Evolutionary conservation across 768 basidiomycete species (phyloP).

Genomic region (Lactarius quietus): DNA sequence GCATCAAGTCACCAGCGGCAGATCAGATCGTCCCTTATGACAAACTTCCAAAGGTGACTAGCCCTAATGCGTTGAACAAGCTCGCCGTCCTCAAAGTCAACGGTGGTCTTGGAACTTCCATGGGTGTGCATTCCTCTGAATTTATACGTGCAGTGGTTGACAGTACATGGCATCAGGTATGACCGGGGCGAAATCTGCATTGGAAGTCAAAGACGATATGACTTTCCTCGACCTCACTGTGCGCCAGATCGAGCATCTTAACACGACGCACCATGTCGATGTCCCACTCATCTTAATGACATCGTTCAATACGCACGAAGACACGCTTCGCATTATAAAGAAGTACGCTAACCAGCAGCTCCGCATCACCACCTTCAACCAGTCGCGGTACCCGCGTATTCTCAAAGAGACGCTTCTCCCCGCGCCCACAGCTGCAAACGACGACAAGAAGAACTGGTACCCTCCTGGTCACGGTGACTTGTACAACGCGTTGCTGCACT

Average conservation of each 20-base stretch:
- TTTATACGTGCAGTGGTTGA: background rate
- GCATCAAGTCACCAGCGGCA: conserved; percentile 77
- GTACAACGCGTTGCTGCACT: conserved; percentile 88
- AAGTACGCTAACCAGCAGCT: conserved; percentile 95
- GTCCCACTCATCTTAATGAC: conserved; percentile 99
- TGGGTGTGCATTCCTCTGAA: conserved; percentile 48
- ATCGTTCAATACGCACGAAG: conserved; percentile 97
- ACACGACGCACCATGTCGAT: conserved; percentile 78
- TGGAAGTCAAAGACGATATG: conserved; percentile 97
- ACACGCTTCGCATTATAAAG: conserved; percentile 94
- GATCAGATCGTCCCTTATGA: conserved; percentile 87
- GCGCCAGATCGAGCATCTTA: conserved; percentile 93
- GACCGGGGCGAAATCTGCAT: conserved; percentile 86
- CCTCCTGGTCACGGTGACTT: conserved; percentile 96
- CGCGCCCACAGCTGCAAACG: conserved; percentile 68
- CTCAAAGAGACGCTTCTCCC: conserved; percentile 86
- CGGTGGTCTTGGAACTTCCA: conserved; percentile 88
- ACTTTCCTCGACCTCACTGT: conserved; percentile 95
- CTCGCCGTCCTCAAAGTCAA: conserved; percentile 95
- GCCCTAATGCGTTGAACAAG: conserved; percentile 76
- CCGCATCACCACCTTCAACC: conserved; percentile 89
- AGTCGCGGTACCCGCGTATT: conserved; percentile 92
- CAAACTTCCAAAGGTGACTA: conserved; percentile 54
- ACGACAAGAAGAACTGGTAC: conserved; percentile 93
- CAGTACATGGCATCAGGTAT: conserved; percentile 46